These are phyloP conservation scores for Tetrapisispora phaffii DNA, from an alignment of 805 yeast genomes.

Conservation along the genomic window DNA sequence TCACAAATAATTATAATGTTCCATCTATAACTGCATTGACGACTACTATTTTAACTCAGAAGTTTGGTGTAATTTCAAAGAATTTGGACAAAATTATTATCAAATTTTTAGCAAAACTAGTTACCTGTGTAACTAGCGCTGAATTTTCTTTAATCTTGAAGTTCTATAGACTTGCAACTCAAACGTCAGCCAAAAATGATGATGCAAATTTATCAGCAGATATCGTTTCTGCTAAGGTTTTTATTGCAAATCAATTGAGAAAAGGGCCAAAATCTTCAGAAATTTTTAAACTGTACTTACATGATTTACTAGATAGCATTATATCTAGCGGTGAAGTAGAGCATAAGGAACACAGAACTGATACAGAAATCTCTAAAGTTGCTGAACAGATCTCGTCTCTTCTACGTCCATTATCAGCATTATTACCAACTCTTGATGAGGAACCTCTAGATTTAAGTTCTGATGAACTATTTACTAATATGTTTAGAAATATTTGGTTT, in stretches of 20 bases:
- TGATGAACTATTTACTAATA: slow-evolving; percentile 41
- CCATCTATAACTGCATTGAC: slow-evolving; percentile 67
- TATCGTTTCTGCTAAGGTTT: slow-evolving; percentile 42
- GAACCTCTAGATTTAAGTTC: slow-evolving; percentile 31
- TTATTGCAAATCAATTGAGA: slow-evolving; percentile 32
- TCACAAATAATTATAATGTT: slow-evolving; percentile 58
- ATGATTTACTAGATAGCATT: slow-evolving; percentile 56
- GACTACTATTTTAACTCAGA: slow-evolving; percentile 74
- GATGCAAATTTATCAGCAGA: slow-evolving; percentile 31
- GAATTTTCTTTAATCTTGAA: slow-evolving; percentile 59
- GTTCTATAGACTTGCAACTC: slow-evolving; percentile 43
- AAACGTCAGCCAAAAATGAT: slow-evolving; percentile 36
- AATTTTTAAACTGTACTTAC: slow-evolving; percentile 48
- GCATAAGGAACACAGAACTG: slow-evolving; percentile 66
- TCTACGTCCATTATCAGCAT: slow-evolving; percentile 63
- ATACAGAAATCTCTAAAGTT: slow-evolving; percentile 55
- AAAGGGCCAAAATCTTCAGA: slow-evolving; percentile 23
- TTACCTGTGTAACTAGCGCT: slow-evolving; percentile 49
- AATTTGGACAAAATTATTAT: slow-evolving; percentile 48
- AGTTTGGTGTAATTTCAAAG: slow-evolving; percentile 41
- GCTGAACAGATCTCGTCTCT: slow-evolving; percentile 58
- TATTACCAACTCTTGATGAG: slow-evolving; percentile 52
- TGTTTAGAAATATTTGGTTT: slow-evolving; percentile 88
- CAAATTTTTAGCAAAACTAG: slow-evolving; percentile 52
- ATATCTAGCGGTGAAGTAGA: slow-evolving; percentile 74